Evolutionary conservation across 495 filamentous ascomycete species (phyloP).

Genomic region (Aspergillus incahuasiensis): DNA sequence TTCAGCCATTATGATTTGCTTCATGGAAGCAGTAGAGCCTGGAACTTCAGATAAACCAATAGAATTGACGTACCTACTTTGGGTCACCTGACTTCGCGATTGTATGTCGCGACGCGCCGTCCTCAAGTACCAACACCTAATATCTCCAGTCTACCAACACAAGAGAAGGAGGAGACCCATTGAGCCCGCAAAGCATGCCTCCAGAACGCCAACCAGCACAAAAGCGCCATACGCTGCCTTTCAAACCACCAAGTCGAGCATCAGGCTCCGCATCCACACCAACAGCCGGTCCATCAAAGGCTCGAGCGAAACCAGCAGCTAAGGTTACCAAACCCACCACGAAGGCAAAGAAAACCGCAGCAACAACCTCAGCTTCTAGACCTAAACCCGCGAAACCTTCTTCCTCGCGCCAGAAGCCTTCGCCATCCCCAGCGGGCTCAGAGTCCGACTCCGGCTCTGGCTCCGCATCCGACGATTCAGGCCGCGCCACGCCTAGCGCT

Average conservation of each 20-base stretch:
- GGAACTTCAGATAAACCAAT: too few relatives aligned
- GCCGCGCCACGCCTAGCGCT: neutral
- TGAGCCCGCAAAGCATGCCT: constrained; percentile 24
- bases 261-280: constrained; percentile 16
- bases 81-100: constrained; percentile 38
- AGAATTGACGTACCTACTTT: too few relatives aligned
- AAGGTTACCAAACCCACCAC: constrained; percentile 10
- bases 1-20: too few relatives aligned
- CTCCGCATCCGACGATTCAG: constrained; percentile 14
- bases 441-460: constrained; percentile 17
- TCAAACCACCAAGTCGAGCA: constrained; percentile 48
- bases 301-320: neutral
- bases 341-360: constrained; percentile 10
- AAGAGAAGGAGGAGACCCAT: neutral
- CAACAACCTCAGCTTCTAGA: constrained; percentile 11
- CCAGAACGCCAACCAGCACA: constrained; percentile 31
- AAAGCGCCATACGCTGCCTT: constrained; percentile 44
- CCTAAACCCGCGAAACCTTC: constrained; percentile 4
- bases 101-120: constrained; percentile 5
- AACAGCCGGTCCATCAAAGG: constrained; percentile 16
- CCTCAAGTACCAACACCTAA: neutral
- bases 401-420: neutral
- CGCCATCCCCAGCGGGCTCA: constrained; percentile 5
- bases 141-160: neutral
- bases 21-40: too few relatives aligned